Conservation (phyloP, 1,284 basidiomycete genomes). For the Trichosporon inkin region DNA sequence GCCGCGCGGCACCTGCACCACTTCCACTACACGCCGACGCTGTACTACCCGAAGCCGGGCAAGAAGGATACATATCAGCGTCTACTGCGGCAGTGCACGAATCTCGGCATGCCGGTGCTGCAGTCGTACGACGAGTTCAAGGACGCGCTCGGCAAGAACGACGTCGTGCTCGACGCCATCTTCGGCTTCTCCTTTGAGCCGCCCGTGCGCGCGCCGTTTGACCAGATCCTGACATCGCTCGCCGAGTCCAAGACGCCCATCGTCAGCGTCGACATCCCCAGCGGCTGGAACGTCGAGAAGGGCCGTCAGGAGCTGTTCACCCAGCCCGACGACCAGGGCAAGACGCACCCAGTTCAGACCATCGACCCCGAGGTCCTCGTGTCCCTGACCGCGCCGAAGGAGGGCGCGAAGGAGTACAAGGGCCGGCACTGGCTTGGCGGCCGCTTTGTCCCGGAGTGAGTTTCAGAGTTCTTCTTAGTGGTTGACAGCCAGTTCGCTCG, state of each 20-base stretch:
- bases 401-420: conserved; percentile 69
- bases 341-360: conserved; percentile 49
- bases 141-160: conserved; percentile 59
- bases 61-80: conserved; percentile 81
- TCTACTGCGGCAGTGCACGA: conserved; percentile 78
- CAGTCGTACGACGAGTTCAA: conserved; percentile 56
- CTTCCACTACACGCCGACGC: conserved; percentile 77
- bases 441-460: conserved; percentile 79
- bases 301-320: conserved; percentile 41
- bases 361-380: conserved; percentile 76
- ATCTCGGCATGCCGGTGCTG: conserved; percentile 73
- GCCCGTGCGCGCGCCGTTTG: conserved; percentile 83
- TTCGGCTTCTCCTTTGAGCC: conserved; percentile 97
- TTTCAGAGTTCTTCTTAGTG: conserved; percentile 9
- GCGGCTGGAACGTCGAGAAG: conserved; percentile 77
- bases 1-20: conserved; percentile 89
- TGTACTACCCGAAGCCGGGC: conserved; percentile 85
- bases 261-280: conserved; percentile 91
- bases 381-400: conserved; percentile 90
- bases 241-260: conserved; percentile 66
- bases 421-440: conserved; percentile 90
- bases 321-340: conserved; percentile 60
- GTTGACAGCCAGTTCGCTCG: conserved; percentile 56
- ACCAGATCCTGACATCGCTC: conserved; percentile 66
- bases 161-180: conserved; percentile 89